Base-by-base conservation (phyloP, 805 yeast species). In the Yarrowia yakushimensis region DNA sequence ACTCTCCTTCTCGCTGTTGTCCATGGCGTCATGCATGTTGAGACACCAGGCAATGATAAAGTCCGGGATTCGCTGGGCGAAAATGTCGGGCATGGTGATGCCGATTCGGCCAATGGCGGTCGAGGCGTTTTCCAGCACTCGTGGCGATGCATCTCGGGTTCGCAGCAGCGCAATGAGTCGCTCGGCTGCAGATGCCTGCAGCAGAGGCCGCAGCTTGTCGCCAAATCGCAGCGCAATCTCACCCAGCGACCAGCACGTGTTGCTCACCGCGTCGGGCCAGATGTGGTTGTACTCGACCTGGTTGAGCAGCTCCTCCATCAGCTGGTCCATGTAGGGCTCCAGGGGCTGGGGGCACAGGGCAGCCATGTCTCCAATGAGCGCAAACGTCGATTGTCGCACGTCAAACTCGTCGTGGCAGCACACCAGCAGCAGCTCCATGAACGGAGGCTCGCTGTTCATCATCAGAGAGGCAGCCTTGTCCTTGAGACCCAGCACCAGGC, bases 171-270 rank as follows among this genome's bases (percentile, higher is more conserved):
- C 55, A 62, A 83, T 76, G 65, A 81, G 78, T 50, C 89, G 72
- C n/a, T 86, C 79, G 8, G 85, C 84, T 15, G 87, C 81, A 63
- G 89, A 73, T 22, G 85, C 73, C 43, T 77, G 79, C 65, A 85
- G 77, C 66, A 87, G 73, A 15, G 84, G 85, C 43, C 75, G 75
- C 41, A 69, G 67, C 63, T 66, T 62, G 39, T 78, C 77, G 0
- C 78, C 72, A 15, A 82, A 69, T 63, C 88, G 81, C 69, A 91
- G 77, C 3, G 90, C 80, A 30, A 94, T 83, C 72, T 94, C 96
- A 45, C 99, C 98, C 13, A 88, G 76, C 1, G 97, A 83, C 99
- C 99, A 94, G 55, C 90, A 85, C 1, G 98, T 94, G 73, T 94
- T 94, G 74, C 88, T 89, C 68, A 86, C 85, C 2, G 88, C 90